Base-by-base conservation (phyloP, 352 stramenopile species). In the Globisporangium mamillatum region DNA sequence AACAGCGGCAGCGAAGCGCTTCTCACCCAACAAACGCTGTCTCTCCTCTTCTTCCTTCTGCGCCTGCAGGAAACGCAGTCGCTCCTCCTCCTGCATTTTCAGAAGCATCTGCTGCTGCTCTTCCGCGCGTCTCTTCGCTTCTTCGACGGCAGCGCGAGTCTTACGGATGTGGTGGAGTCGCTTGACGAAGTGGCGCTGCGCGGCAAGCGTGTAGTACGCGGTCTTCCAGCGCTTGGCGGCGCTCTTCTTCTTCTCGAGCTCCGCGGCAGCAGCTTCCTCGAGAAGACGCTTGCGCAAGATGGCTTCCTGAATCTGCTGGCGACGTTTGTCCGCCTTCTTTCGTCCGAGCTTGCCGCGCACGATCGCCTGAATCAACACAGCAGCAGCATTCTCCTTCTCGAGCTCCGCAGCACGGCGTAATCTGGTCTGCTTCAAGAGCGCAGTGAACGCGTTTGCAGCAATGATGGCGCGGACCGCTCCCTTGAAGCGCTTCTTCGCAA, bases 161-260 rank as follows among this genome's bases (percentile, higher is more conserved):
- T 93, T 93, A 74, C 85, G 88, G 56, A 96, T 92, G 69, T 89
- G 79, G 34, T 94, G 78, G 7, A 96, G 69, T n/a, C 85, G 85
- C 64, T 89, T 65, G 44, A 93, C 79, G 64, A 93, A 94, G 70
- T 92, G 84, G 36, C 87, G 86, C 70, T 94, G 86, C 14, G 86
- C 88, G n/a, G 84, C 70, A 18, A 96, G 66, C 20, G 74, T 70
- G 60, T 82, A 91, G 44, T 88, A 80, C n/a, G 84, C 81, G 29
- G 80, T 80, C 18, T 88, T 75, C 88, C 88, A 96, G 64, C 88
- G 86, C 66, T 84, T 88, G 71, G 91, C 92, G 27, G 88, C 87
- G 27, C 81, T 90, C 67, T 94, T 79, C 73, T 93, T 89, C 67
- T 86, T 89, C 65, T 88, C 82, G 10, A 78, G 66, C 54, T 81